A percentile compares a stretch with the other conserved stretches of the same genome.
Evolutionary conservation across 768 basidiomycete species (phyloP).

Genomic region (Lentinula edodes): DNA sequence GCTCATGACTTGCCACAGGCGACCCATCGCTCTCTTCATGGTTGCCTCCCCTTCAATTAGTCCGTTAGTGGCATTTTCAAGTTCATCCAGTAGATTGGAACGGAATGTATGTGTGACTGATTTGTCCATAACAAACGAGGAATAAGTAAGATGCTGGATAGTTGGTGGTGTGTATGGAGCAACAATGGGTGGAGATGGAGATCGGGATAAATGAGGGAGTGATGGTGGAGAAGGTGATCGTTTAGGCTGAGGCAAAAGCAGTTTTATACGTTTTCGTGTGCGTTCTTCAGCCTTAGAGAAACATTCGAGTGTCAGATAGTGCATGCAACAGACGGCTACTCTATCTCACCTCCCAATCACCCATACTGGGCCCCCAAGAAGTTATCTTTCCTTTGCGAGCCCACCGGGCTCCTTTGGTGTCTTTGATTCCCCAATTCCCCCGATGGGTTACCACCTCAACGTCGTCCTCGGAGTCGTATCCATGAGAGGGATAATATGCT

Average conservation of each 20-base stretch:
- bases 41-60: slow-evolving; percentile 80
- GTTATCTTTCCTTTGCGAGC: slow-evolving; percentile 76
- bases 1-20: slow-evolving; percentile 76
- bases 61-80: slow-evolving; percentile 77
- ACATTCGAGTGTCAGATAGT: slow-evolving; percentile 9
- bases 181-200: slow-evolving; percentile 68
- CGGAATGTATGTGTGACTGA: slow-evolving; percentile 82
- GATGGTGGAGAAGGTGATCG: slow-evolving; percentile 69
- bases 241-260: slow-evolving; percentile 53
- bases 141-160: slow-evolving; percentile 66
- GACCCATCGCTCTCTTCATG: slow-evolving; percentile 68
- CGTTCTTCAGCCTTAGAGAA: slow-evolving; percentile 67
- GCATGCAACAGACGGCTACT: background rate
- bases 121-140: slow-evolving; percentile 84
- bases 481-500: slow-evolving; percentile 84
- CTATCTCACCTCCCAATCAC: slow-evolving; percentile 75
- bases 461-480: slow-evolving; percentile 59
- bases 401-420: slow-evolving; percentile 72
- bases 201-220: slow-evolving; percentile 71
- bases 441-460: slow-evolving; percentile 34
- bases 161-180: slow-evolving; percentile 72
- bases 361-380: slow-evolving; percentile 78
- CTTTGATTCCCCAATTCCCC: slow-evolving; percentile 87
- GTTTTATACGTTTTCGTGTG: slow-evolving; percentile 73
- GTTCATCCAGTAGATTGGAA: slow-evolving; percentile 68